phyloP scores from a whole-genome alignment of 441 rosid species.

The Gossypium armourianum region DNA sequence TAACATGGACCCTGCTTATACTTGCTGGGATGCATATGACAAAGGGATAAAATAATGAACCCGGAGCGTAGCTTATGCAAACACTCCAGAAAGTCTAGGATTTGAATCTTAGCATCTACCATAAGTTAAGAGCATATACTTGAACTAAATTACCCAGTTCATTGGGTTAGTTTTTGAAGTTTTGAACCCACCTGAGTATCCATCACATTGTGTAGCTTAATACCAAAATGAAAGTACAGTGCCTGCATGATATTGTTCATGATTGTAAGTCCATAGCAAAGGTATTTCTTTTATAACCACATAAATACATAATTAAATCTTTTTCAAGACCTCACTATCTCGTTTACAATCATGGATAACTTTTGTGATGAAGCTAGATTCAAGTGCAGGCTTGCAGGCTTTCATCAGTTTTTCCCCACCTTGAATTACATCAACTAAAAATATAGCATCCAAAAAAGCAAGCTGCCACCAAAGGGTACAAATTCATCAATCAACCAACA shows the following conservation, averaged over 20 bases:
- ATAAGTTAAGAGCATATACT: no score
- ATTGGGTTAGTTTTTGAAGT: background rate
- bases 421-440: constrained; percentile 50
- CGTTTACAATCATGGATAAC: constrained; percentile 95
- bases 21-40: background rate
- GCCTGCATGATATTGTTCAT: constrained; percentile 38
- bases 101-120: background rate
- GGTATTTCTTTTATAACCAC: constrained; percentile 6
- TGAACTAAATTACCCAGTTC: background rate
- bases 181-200: constrained; percentile 26
- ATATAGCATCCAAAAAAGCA: constrained; percentile 18
- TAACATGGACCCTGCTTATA: background rate
- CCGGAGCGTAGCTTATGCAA: background rate
- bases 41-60: background rate
- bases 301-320: constrained; percentile 1
- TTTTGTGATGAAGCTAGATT: constrained; percentile 71
- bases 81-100: background rate
- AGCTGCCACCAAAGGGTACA: constrained; percentile 2
- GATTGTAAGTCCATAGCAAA: background rate
- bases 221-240: constrained; percentile 72
- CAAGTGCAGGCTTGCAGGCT: constrained; percentile 90
- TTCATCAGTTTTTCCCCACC: constrained; percentile 62
- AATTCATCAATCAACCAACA: background rate
- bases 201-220: constrained; percentile 64
- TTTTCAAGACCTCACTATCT: constrained; percentile 69